Evolutionary conservation across 2,329 filamentous ascomycete genomes (phyloP), one percentile per base, ranked within the genome.

Genomic region (Fusarium sp.): DNA sequence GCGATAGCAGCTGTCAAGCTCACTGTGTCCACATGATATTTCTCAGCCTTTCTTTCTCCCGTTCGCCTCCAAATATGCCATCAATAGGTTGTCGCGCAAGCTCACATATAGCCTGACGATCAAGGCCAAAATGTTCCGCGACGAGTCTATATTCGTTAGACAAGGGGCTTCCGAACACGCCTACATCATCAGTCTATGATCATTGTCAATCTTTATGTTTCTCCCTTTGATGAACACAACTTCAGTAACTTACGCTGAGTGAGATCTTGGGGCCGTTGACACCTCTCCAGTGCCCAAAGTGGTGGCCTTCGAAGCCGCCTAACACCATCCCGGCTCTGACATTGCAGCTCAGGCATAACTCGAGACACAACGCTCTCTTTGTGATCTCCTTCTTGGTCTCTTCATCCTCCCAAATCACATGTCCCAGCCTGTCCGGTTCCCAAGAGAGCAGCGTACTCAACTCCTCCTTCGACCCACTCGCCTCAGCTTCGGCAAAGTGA

Each of bases 281-380:
- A 50, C 84, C 83, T 82, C 83, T 87, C 94, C 94, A 96, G 77
- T 90, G 87, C 19, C 91, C 91, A 81, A 96, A 95, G 83, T 96
- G 94, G 81, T 96, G 94, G 54, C 90, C 90, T 64, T 87, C 85
- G 69, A 88, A 89, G 11, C 90, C 88, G 0, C 92, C 92, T 3
- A 85, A 83, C 57, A 92, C 90, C 89, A 96, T 90, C 73, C 90
- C 90, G 4, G 92, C 92, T 73, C 92, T 89, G 4, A 96, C 93
- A 76, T 96, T 96, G 81, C 94, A 96, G 73, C 91, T 94, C 69
- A 96, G 83, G 69, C 94, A 96, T 42, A 96, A 79, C 81, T 96
- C 94, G 18, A 96, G 81, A 5, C 92, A 93, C 33, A 95, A 79
- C 2, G 85, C 85, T 18, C 85, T 83, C 50, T 80, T 76, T 16